A percentile compares a stretch with the other conserved stretches of the same genome.
Evolutionary conservation across 2,329 filamentous ascomycete species (phyloP).

Genomic region (Hymenoscyphus albidus): DNA sequence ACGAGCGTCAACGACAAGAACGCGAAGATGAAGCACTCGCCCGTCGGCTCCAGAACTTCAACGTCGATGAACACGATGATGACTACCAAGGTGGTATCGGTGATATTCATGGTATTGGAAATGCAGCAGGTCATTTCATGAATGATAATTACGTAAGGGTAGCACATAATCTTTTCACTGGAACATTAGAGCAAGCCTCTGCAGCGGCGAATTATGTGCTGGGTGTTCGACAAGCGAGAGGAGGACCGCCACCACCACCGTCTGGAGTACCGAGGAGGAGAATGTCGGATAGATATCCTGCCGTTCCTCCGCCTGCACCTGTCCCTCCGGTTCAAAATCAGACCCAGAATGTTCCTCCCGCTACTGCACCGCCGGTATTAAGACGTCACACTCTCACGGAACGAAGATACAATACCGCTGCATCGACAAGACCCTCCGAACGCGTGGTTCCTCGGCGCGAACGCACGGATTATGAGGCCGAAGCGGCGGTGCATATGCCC

Average conservation of each 20-base stretch:
- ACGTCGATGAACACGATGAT: conserved; percentile 26
- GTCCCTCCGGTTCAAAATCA: neutral
- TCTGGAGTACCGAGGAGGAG: conserved; percentile 6
- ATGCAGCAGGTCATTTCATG: conserved; percentile 54
- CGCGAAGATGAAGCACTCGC: conserved; percentile 48
- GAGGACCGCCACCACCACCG: conserved; percentile 16
- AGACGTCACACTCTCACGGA: conserved; percentile 31
- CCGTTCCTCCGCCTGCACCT: conserved; percentile 2
- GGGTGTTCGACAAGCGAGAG: conserved; percentile 26
- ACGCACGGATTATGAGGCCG: conserved; percentile 28
- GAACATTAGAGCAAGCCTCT: conserved; percentile 33
- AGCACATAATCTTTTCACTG: conserved; percentile 36
- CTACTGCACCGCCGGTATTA: conserved; percentile 22
- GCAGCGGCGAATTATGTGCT: conserved; percentile 35
- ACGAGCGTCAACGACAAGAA: conserved; percentile 41
- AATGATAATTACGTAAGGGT: conserved; percentile 53
- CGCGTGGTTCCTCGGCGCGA: conserved; percentile 27
- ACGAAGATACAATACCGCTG: conserved; percentile 22
- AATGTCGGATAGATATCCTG: conserved; percentile 25
- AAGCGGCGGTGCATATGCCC: conserved; percentile 27
- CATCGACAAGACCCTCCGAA: conserved; percentile 20
- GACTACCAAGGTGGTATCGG: conserved; percentile 46
- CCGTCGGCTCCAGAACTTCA: conserved; percentile 46
- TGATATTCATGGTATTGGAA: conserved; percentile 43
- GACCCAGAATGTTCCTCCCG: neutral